Evolutionary conservation across 352 stramenopile genomes (phyloP).

Genomic region (Globisporangium iwayamae): DNA sequence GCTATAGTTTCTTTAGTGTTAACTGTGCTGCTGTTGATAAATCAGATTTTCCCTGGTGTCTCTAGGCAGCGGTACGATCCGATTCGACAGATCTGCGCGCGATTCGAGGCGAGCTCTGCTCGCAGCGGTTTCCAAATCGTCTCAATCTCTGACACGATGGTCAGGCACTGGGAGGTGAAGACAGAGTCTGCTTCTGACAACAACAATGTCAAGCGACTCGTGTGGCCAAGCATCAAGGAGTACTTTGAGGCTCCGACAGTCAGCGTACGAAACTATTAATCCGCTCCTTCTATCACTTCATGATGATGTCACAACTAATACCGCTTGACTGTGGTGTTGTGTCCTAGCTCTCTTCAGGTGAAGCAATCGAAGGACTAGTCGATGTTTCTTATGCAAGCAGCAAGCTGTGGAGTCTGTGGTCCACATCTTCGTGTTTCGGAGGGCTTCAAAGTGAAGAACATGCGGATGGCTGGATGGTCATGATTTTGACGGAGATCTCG

Average conservation of each 20-base stretch:
- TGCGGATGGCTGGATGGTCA: conserved; percentile 1
- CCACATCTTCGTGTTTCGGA: background rate
- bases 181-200: background rate
- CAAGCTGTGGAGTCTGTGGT: background rate
- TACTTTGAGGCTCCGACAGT: conserved; percentile 28
- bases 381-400: background rate
- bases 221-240: conserved; percentile 41
- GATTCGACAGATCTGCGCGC: conserved; percentile 27
- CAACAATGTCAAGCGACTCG: conserved; percentile 7
- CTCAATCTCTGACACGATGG: conserved; percentile 28
- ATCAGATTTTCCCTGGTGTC: conserved; percentile 38
- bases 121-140: conserved; percentile 24
- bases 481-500: conserved; percentile 5
- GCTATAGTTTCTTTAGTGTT: background rate
- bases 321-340: background rate
- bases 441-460: background rate
- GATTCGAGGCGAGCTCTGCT: conserved; percentile 1
- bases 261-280: conserved; percentile 14
- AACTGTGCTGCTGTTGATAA: background rate
- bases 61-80: conserved; percentile 24
- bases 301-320: background rate
- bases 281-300: background rate
- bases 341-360: background rate
- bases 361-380: background rate
- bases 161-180: conserved; percentile 25